Conservation (phyloP, 192 early-diverging fungal genomes). For the Backusella tarrabulga region DNA sequence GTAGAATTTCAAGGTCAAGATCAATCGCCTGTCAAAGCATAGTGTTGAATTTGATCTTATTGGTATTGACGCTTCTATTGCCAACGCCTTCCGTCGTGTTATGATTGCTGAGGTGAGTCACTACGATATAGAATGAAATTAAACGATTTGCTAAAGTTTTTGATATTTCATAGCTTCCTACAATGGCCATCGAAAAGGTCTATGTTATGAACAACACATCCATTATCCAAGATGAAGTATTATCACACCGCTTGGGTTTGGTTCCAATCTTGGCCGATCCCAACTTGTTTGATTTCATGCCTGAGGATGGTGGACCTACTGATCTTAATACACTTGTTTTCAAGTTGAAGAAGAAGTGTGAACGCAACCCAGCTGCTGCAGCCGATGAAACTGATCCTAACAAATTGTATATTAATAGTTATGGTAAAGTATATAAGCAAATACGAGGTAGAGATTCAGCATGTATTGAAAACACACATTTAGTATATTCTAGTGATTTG, state of each 20-base stretch:
- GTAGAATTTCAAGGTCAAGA: constrained; percentile 72
- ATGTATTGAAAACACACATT: background rate
- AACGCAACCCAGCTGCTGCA: constrained; percentile 56
- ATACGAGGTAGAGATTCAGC: background rate
- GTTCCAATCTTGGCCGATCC: constrained; percentile 91
- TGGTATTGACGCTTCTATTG: constrained; percentile 89
- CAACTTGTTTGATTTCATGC: constrained; percentile 72
- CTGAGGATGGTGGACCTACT: constrained; percentile 73
- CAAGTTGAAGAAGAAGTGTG: constrained; percentile 74
- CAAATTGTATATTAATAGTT: constrained; percentile 70
- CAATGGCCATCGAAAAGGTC: constrained; percentile 96
- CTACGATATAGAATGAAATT: background rate
- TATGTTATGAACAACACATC: constrained; percentile 90
- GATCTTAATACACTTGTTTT: constrained; percentile 96
- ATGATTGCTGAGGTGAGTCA: constrained; percentile 83
- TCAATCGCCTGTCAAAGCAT: constrained; percentile 60
- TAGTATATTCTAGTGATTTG: constrained; percentile 74
- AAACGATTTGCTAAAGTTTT: background rate
- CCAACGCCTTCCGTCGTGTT: constrained; percentile 91
- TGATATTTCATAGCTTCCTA: constrained; percentile 64
- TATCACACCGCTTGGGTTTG: constrained; percentile 90
- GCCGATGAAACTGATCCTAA: constrained; percentile 68
- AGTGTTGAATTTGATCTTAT: constrained; percentile 97
- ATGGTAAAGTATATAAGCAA: constrained; percentile 39
- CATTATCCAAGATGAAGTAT: constrained; percentile 90